A percentile compares a stretch with the other conserved stretches of the same genome.
phyloP scores from a whole-genome alignment of 352 stramenopile species.

The Globisporangium yorkense region DNA sequence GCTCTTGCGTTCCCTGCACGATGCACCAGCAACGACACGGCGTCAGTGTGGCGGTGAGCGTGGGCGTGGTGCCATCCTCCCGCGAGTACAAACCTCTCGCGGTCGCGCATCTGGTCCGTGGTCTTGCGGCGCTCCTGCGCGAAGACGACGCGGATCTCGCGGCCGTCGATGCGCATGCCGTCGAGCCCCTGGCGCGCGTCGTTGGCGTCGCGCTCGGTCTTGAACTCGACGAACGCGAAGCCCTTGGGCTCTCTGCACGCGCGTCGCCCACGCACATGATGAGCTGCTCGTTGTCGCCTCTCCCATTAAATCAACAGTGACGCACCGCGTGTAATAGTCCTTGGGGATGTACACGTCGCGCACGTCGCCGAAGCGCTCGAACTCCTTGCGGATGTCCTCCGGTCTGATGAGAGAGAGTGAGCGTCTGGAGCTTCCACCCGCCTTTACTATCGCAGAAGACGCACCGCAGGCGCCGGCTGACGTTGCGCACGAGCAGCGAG shows the following conservation, averaged over 20 bases:
- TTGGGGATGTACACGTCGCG: conserved; percentile 95
- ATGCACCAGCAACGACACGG: neutral
- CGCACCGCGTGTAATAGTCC: conserved; percentile 90
- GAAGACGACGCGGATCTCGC: conserved; percentile 93
- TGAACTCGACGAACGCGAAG: conserved; percentile 96
- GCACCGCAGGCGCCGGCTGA: conserved; percentile 85
- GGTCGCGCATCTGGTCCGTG: conserved; percentile 92
- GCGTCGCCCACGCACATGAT: too few relatives aligned
- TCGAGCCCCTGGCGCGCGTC: conserved; percentile 91
- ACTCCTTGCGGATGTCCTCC: conserved; percentile 90
- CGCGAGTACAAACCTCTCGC: conserved; percentile 46
- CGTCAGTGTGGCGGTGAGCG: neutral
- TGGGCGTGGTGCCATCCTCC: neutral
- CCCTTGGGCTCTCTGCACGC: conserved; percentile 85
- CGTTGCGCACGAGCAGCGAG: conserved; percentile 92
- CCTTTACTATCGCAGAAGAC: conserved; percentile 6
- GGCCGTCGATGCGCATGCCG: conserved; percentile 87
- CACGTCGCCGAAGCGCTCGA: conserved; percentile 92
- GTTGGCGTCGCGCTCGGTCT: conserved; percentile 86
- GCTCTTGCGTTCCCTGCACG: conserved; percentile 19
- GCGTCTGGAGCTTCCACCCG: neutral
- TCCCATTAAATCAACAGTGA: neutral
- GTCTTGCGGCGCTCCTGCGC: conserved; percentile 95
- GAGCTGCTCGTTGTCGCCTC: too few relatives aligned
- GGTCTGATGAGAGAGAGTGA: conserved; percentile 30